Evolutionary conservation across 371 early-diverging fungal genomes (phyloP).

Genomic region (Zychaea mexicana): DNA sequence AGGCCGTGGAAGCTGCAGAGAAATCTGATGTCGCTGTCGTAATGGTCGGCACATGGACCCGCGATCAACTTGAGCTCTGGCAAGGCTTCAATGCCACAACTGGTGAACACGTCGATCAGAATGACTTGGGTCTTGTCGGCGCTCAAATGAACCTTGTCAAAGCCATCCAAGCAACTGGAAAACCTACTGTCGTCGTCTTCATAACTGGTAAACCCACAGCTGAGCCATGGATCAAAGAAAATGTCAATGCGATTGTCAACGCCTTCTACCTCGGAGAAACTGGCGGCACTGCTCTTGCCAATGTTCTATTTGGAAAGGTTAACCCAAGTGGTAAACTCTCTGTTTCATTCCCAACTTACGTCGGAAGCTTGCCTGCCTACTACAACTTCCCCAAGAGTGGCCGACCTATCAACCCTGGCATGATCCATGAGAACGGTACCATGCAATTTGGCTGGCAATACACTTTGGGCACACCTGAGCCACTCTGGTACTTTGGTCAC

Average conservation of each 20-base stretch:
- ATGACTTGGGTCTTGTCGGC: constrained; percentile 22
- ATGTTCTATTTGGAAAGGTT: constrained; percentile 50
- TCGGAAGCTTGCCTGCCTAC: constrained; percentile 22
- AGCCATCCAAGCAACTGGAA: constrained; percentile 33
- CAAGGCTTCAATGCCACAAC: constrained; percentile 21
- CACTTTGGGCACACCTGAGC: constrained; percentile 23
- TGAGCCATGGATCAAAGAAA: constrained; percentile 49
- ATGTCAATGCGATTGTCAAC: constrained; percentile 39
- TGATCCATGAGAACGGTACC: constrained; percentile 18
- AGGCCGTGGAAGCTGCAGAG: constrained; percentile 30
- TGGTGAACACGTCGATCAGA: constrained; percentile 26
- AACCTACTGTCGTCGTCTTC: constrained; percentile 46
- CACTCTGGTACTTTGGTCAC: constrained; percentile 55
- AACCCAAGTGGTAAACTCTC: constrained; percentile 57
- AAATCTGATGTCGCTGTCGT: constrained; percentile 47
- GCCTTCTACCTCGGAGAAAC: constrained; percentile 52
- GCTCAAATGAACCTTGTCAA: constrained; percentile 32
- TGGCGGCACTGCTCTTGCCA: constrained; percentile 47
- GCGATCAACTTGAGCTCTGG: constrained; percentile 26
- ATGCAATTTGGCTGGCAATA: constrained; percentile 27
- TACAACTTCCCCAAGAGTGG: constrained; percentile 29
- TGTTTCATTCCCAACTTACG: constrained; percentile 25
- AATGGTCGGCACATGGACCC: constrained; percentile 35
- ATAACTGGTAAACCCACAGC: constrained; percentile 29
- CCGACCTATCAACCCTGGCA: constrained; percentile 15